Conservation (phyloP, 768 basidiomycete species). For the Suillus americanus region DNA sequence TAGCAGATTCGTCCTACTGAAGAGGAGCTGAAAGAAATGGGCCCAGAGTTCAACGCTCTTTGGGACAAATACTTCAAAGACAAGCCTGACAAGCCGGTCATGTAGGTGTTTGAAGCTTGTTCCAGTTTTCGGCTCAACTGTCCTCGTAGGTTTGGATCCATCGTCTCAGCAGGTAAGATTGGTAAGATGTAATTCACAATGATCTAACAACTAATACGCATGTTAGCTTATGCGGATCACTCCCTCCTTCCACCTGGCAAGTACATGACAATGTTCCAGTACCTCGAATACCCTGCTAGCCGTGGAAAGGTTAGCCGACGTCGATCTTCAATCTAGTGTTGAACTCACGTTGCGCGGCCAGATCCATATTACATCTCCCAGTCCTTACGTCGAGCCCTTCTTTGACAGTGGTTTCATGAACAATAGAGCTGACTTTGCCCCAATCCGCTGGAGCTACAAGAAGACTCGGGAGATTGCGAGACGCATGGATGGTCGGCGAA, state of each 20-base stretch:
- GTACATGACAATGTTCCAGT: constrained; percentile 76
- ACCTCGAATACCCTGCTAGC: constrained; percentile 72
- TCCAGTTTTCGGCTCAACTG: not conserved
- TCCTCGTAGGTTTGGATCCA: constrained; percentile 53
- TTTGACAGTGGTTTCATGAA: constrained; percentile 83
- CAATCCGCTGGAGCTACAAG: constrained; percentile 78
- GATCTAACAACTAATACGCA: not conserved
- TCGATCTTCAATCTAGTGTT: not conserved
- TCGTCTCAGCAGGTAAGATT: constrained; percentile 54
- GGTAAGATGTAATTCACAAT: not conserved
- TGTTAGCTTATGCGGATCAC: constrained; percentile 66
- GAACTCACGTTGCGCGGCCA: constrained; percentile 18
- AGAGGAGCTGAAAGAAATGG: constrained; percentile 73
- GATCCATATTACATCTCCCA: constrained; percentile 62
- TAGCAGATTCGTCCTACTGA: constrained; percentile 64
- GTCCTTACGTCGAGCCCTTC: constrained; percentile 61
- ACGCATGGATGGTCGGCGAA: constrained; percentile 59
- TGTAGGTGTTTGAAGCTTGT: constrained; percentile 37
- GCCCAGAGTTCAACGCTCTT: constrained; percentile 70
- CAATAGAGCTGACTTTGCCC: constrained; percentile 74
- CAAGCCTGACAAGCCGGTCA: constrained; percentile 78
- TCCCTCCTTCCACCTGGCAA: constrained; percentile 68
- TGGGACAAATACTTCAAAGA: constrained; percentile 76
- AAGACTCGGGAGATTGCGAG: constrained; percentile 71
- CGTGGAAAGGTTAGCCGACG: constrained; percentile 55